Evolutionary conservation across 1,284 basidiomycete species (phyloP), one percentile per base, ranked within the genome.

Genomic region (Cryptococcus wingfieldii): DNA sequence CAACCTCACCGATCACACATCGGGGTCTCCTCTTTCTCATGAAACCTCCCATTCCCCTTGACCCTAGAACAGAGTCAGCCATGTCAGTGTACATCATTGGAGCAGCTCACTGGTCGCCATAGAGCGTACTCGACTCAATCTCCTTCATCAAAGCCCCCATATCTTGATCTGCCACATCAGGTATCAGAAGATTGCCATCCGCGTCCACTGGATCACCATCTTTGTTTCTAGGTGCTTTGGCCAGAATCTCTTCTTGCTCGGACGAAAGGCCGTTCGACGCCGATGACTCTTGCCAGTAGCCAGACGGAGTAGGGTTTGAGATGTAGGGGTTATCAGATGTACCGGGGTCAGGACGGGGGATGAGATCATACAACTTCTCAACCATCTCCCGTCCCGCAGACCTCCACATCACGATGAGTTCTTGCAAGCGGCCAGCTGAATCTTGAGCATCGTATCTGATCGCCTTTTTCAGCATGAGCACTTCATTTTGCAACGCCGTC

Each of bases 341-440:
- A 8, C 31, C 31, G 7, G 31, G 31, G 31, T 34, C 31, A 13
- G 68, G 67, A 38, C 56, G 48, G 2, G 70, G 66, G 3, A 72
- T 39, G 27, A 65, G 46, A 0, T 47, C 39, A 43, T 69, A 76
- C 8, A 77, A 58, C 23, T 64, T 53, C 47, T 76, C 76, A 5
- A 69, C 67, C 10, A 75, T 59, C 18, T 69, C 64, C 18, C 74
- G 57, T 2, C 76, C 76, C 1, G 71, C 74, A 4, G 55, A 52
- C n/a, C 67, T 60, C 74, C 74, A 77, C 7, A 59, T 59, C 6
- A 47, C 14, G 6, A 72, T 62, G 5, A 74, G 58, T 3, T 51
- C 51, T 1, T 54, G 44, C 7, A 74, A 46, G 12, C 60, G 55
- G 9, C 37, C 34, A 12, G 62, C 67, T 43, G 75, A 72, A 43